Evolutionary conservation across 805 yeast genomes (phyloP), one percentile per base, ranked within the genome.

Genomic region (Teunomyces atbi): DNA sequence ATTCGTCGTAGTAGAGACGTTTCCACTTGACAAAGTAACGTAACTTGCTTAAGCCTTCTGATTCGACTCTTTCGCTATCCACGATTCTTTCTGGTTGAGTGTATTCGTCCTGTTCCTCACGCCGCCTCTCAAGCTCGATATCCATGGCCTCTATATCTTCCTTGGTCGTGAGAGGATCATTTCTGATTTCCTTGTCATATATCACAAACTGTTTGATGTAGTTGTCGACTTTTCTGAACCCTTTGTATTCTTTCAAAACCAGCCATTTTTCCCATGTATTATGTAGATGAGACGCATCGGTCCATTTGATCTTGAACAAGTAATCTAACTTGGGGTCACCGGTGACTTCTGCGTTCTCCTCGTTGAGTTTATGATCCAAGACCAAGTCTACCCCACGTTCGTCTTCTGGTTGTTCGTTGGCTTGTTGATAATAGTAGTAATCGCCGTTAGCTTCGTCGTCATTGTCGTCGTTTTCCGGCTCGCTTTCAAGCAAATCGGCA

Each of bases 61-160:
- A 90, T 11, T 75, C 77, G 28, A 79, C 71, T 62, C 99, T 82
- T 56, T 89, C 88, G 44, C 91, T 82, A 48, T 89, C 90, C 28
- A 92, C 90, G 40, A 92, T 86, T 54, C 99, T 79, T 65, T 92
- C 99, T 28, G 89, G 96, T 32, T 81, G 79, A 51, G 87, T 87
- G 69, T 75, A 91, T 62, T 91, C 97, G 36, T 81, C 84, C 52
- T 83, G 80, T 56, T 88, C 92, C 52, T 92, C 98, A 33, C 87
- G 72, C 60, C 84, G 77, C 40, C 96, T 77, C 60, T 90, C 97
- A 21, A 83, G 79, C 58, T 92, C 98, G 53, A 92, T 78, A 58
- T 90, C 96, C 90, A 92, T 84, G 16, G 89, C 84, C 65, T 92
- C 99, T 33, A 92, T 74, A 54, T 94, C 98, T 66, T 92, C 99